phyloP scores from a whole-genome alignment of 129 eudicot genomes.

The Oenanthe sinensis region DNA sequence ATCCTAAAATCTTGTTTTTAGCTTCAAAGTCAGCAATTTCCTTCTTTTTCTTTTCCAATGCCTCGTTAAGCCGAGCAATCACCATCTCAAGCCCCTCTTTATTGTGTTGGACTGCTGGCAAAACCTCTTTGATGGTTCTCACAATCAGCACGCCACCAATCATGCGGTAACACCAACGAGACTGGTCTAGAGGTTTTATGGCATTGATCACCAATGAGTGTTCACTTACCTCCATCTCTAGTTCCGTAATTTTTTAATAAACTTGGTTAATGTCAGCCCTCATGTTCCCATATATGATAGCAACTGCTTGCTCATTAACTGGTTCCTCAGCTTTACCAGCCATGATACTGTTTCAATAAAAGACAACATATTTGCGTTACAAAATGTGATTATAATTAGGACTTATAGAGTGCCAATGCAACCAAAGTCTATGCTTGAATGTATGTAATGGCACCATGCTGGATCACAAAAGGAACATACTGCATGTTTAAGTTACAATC shows the following conservation, averaged over 20 bases:
- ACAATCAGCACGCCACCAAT: slow-evolving; percentile 98
- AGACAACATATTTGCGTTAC: background rate
- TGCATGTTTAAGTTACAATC: background rate
- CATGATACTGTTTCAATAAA: slow-evolving; percentile 33
- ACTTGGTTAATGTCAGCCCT: slow-evolving; percentile 71
- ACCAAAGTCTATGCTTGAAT: background rate
- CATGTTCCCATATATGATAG: slow-evolving; percentile 61
- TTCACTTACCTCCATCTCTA: slow-evolving; percentile 93
- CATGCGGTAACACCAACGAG: slow-evolving; percentile 85
- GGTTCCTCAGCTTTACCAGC: slow-evolving; percentile 52
- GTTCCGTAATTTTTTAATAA: slow-evolving; percentile 87
- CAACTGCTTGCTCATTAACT: slow-evolving; percentile 89
- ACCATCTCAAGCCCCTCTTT: slow-evolving; percentile 91
- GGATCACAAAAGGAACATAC: background rate
- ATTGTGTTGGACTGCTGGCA: slow-evolving; percentile 85
- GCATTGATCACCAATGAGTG: slow-evolving; percentile 85
- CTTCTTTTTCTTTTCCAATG: slow-evolving; percentile 76
- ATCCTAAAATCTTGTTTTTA: slow-evolving; percentile 76
- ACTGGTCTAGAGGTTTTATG: slow-evolving; percentile 71
- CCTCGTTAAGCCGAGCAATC: slow-evolving; percentile 63
- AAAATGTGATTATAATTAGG: background rate
- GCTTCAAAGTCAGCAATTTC: slow-evolving; percentile 80
- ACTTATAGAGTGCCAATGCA: background rate
- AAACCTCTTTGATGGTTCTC: slow-evolving; percentile 87
- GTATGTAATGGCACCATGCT: background rate